Evolutionary conservation across 495 filamentous ascomycete genomes (phyloP).

Genomic region (Sordaria brevicollis): DNA sequence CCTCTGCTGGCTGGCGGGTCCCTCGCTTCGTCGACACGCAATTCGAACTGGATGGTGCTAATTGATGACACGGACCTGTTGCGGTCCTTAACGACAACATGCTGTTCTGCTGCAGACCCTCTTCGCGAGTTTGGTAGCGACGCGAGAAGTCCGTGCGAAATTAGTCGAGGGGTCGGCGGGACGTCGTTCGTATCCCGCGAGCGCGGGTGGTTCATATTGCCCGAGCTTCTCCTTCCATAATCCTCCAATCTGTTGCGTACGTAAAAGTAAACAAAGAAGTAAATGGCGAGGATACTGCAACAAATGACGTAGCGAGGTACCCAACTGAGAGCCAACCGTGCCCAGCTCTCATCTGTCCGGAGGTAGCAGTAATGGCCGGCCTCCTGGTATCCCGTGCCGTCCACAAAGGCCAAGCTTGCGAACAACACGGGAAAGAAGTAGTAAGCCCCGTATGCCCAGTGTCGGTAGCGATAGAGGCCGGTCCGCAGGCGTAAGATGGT

Average conservation of each 20-base stretch:
- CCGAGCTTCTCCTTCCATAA: constrained; percentile 19
- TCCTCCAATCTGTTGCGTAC: constrained; percentile 31
- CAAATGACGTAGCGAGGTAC: constrained; percentile 62
- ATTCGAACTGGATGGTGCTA: constrained; percentile 13
- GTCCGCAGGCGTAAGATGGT: constrained; percentile 52
- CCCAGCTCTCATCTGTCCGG: constrained; percentile 53
- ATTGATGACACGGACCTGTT: constrained; percentile 22
- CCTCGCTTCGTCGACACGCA: neutral
- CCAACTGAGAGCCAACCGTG: constrained; percentile 57
- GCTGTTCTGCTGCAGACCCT: constrained; percentile 13
- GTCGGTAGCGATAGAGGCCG: constrained; percentile 58
- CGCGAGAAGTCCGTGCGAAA: constrained; percentile 30
- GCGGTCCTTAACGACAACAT: constrained; percentile 12
- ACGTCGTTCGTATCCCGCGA: constrained; percentile 6
- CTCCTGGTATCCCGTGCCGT: constrained; percentile 44
- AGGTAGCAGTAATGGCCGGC: constrained; percentile 58
- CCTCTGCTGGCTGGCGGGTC: constrained; percentile 1
- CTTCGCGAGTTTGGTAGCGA: constrained; percentile 21
- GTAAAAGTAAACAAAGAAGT: constrained; percentile 58
- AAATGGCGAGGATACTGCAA: constrained; percentile 48
- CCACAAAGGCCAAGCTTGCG: constrained; percentile 54
- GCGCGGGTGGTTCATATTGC: constrained; percentile 5
- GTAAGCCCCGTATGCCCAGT: constrained; percentile 43
- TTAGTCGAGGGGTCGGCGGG: constrained; percentile 28
- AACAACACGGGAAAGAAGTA: constrained; percentile 45